Base-by-base conservation (phyloP, 495 filamentous ascomycete genomes). In the Aspergillus egyptiacus region DNA sequence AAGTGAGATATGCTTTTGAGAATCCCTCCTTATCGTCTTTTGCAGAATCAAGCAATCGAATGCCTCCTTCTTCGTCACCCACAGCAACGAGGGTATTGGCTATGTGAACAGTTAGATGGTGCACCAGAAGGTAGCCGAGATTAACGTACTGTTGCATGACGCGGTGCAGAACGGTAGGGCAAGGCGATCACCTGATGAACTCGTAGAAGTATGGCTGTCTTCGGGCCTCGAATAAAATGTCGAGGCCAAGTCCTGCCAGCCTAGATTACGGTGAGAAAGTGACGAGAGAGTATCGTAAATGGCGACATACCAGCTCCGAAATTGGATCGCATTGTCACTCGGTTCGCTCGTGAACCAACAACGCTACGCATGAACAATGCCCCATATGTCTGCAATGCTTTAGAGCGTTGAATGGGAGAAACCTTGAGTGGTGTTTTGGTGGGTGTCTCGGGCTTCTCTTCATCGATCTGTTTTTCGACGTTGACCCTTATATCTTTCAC, bases 51-150 rank as follows among this genome's bases (percentile, higher is more conserved):
- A 96, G 61, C 10, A 96, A 62, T 37, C 87, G 79, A 34, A 97
- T 74, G 18, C 82, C 73, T 11, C 91, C 91, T 61, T 93, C 86
- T 66, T 98, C 91, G 59, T 96, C 89, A 28, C 91, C 91, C 34
- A 96, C 74, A 4, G 91, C 93, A 45, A 91, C 78, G 5, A 96
- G 70, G 20, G 84, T 83, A 66, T 86, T 95, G 54, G 79, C 83
- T 87, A 55, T 17, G 37, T 66, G 46, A 64, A 52, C 23, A 25
- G 35, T 36, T 22, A 3, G 27, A 36, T 2, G 4, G 10, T 17
- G 2, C 37, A 15, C 2, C 15, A 17, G 0, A 44, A 6, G 13
- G 1, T 31, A n/a, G n/a, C n/a, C 2, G 10, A 25, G 1, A n/a
- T 2, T 11, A 5, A 75, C 84, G 76, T 70, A 89, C 82, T 89